These are phyloP conservation scores for Flaveria sonorensis DNA, from an alignment of 129 eudicot genomes.

Conservation along the genomic window DNA sequence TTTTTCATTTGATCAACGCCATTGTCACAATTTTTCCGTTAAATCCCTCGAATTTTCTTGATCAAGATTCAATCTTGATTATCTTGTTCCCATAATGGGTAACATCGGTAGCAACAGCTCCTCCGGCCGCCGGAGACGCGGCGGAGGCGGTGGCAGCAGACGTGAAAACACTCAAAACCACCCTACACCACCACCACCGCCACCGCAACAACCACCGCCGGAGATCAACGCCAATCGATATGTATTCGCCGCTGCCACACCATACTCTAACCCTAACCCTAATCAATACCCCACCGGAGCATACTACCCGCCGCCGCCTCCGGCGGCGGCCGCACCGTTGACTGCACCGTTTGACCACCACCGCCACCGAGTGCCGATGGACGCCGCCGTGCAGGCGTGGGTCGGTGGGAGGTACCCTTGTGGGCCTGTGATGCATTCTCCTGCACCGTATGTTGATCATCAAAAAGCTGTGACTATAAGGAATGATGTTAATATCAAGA, in stretches of 20 bases:
- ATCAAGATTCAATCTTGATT: constrained; percentile 6
- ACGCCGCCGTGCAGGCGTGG: constrained; percentile 57
- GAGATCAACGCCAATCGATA: constrained; percentile 56
- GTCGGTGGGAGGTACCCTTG: constrained; percentile 70
- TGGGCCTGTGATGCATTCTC: constrained; percentile 65
- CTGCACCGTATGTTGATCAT: constrained; percentile 82
- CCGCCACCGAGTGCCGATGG: constrained; percentile 56
- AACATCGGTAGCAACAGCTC: constrained; percentile 61
- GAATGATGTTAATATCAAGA: constrained; percentile 83
- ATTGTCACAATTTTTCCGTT: neutral
- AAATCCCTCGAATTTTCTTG: neutral
- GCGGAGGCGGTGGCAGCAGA: constrained; percentile 22
- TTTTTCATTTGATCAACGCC: neutral
- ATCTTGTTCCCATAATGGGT: constrained; percentile 45
- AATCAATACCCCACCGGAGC: constrained; percentile 57
- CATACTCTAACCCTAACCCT: constrained; percentile 74
- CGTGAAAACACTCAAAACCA: constrained; percentile 37
- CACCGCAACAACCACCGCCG: constrained; percentile 39
- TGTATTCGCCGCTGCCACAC: constrained; percentile 81
- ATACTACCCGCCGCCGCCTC: constrained; percentile 54
- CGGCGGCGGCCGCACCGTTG: constrained; percentile 43
- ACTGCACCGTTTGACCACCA: constrained; percentile 66
- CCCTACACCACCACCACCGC: constrained; percentile 54
- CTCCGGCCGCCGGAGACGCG: constrained; percentile 55
- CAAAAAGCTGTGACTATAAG: constrained; percentile 89